Evolutionary conservation across 1,139 yeast species (phyloP), one percentile per base, ranked within the genome.

Genomic region (Hansenula sp.): DNA sequence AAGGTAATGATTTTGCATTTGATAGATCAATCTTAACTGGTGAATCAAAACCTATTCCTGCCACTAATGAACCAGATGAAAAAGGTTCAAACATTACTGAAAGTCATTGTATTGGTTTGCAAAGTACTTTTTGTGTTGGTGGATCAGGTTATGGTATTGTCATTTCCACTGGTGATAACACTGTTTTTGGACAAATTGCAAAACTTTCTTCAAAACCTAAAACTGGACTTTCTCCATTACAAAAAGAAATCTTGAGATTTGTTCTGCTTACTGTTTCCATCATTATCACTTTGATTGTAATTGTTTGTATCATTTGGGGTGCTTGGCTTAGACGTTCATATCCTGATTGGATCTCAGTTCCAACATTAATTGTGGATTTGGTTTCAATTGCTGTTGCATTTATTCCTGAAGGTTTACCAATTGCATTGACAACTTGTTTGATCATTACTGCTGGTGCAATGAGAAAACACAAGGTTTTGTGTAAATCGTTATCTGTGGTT

Each of bases 11-110:
- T 45, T 62, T 72, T 44, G 69, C 71, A 45, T 71, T 76, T 36
- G 81, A 75, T 48, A 73, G 73, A 46, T 71, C 80, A 8, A 62
- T 74, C 31, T 61, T 75, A 36, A 75, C 81, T 2, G 81, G 81
- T 44, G 80, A 75, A 51, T 69, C 77, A 0, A 62, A 69, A 37
- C 73, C 76, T 14, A 61, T 71, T 2, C 62, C 66, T 12, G 73
- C 69, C 3, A 65, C 73, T 6, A 62, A 64, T 37, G 64, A 71
- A 21, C 39, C 55, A 12, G 64, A 58, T 24, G 48, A 51, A 17
- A 25, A 18, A 3, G 51, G 59, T n/a, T 51, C 65, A 2, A 71
- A 71, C 46, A 70, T 68, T 50, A 57, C 73, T 42, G 79, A 75
- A 49, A 62, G 71, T 33, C 51, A 55, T 27, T 65, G 71, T 50